These are phyloP conservation scores for Naganishia friedmannii DNA, from an alignment of 768 basidiomycete genomes.

Conservation along the genomic window DNA sequence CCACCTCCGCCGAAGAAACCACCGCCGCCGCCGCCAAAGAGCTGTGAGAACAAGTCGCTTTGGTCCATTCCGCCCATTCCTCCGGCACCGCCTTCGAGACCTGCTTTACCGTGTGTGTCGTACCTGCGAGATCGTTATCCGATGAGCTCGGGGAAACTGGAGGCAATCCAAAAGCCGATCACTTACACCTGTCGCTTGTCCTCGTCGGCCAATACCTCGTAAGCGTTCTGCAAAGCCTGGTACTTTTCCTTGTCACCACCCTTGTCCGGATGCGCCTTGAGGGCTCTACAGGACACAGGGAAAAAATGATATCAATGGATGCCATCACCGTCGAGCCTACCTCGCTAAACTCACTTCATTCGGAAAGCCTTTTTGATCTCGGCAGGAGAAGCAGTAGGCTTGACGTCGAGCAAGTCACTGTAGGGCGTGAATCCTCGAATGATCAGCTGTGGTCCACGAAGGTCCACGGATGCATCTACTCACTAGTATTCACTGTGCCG, in stretches of 20 bases:
- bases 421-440: neutral
- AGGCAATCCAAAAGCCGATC: neutral
- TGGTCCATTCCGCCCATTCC: conserved; percentile 56
- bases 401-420: conserved; percentile 77
- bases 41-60: conserved; percentile 40
- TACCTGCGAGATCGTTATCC: conserved; percentile 54
- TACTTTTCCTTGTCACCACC: conserved; percentile 74
- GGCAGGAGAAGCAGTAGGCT: conserved; percentile 67
- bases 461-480: conserved; percentile 16
- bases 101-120: conserved; percentile 93
- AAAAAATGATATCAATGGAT: neutral
- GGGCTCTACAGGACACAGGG: conserved; percentile 57
- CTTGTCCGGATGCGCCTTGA: conserved; percentile 94
- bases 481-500: conserved; percentile 48
- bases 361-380: conserved; percentile 84
- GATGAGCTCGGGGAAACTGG: conserved; percentile 19
- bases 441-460: neutral
- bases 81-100: conserved; percentile 65
- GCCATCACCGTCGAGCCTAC: conserved; percentile 35
- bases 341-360: conserved; percentile 43
- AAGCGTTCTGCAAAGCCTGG: conserved; percentile 85
- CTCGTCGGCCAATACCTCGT: conserved; percentile 27
- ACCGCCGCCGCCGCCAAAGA: conserved; percentile 46
- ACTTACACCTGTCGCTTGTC: conserved; percentile 70
- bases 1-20: conserved; percentile 42